These are phyloP conservation scores for Pyrenopolyporus hunteri DNA, from an alignment of 495 filamentous ascomycete species.

Conservation along the genomic window DNA sequence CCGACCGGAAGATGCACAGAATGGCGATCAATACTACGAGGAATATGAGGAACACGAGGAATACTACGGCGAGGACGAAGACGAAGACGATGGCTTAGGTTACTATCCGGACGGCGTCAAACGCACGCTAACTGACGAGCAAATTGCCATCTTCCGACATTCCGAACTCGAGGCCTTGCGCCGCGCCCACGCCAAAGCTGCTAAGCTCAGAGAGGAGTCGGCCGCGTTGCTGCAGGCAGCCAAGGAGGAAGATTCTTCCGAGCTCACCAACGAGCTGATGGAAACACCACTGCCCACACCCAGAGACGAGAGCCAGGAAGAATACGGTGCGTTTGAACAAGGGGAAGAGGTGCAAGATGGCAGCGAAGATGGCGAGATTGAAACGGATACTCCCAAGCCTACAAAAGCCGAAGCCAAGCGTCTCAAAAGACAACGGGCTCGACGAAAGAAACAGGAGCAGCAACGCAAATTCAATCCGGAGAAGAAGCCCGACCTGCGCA, in stretches of 20 bases:
- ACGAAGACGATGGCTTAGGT: conserved; percentile 76
- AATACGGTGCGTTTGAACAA: conserved; percentile 30
- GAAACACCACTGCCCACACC: neutral
- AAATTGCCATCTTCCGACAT: conserved; percentile 89
- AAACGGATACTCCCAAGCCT: conserved; percentile 34
- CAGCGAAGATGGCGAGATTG: conserved; percentile 44
- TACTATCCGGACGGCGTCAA: conserved; percentile 91
- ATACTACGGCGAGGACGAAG: conserved; percentile 39
- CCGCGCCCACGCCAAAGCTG: conserved; percentile 48
- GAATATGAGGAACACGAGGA: conserved; percentile 45
- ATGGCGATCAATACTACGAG: conserved; percentile 25
- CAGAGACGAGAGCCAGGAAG: conserved; percentile 28
- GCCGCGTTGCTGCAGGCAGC: conserved; percentile 17
- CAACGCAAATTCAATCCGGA: conserved; percentile 51
- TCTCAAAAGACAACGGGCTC: conserved; percentile 30
- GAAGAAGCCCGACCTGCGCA: conserved; percentile 60
- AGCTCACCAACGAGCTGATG: conserved; percentile 2
- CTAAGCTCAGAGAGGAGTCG: conserved; percentile 21
- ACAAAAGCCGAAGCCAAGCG: conserved; percentile 41
- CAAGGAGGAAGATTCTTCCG: conserved; percentile 1
- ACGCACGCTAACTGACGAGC: conserved; percentile 88
- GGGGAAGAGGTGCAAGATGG: conserved; percentile 25
- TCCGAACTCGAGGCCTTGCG: conserved; percentile 81
- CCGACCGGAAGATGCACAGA: conserved; percentile 35
- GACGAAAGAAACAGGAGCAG: conserved; percentile 44